Conservation (phyloP, 1,284 basidiomycete genomes). For the Salmacisia buchloeana region DNA sequence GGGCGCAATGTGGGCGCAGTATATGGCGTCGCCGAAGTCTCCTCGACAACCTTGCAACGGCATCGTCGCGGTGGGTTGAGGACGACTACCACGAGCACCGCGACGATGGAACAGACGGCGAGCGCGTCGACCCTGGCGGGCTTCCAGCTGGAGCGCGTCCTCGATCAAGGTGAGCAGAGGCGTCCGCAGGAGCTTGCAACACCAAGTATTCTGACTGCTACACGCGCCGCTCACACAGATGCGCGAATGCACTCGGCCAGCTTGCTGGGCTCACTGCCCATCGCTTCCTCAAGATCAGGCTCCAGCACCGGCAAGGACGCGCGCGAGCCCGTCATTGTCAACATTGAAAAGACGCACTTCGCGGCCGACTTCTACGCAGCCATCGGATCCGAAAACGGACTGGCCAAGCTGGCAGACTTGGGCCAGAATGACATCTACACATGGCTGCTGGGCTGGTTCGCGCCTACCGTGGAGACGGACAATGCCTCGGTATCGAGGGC, state of each 20-base stretch:
- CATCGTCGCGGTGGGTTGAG: too few relatives aligned
- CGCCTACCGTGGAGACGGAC: background rate
- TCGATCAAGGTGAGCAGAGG: slow-evolving; percentile 28
- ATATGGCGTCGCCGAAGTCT: too few relatives aligned
- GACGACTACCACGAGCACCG: too few relatives aligned
- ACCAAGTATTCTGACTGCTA: background rate
- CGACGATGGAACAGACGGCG: background rate
- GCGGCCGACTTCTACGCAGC: slow-evolving; percentile 19
- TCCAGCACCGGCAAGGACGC: slow-evolving; percentile 22
- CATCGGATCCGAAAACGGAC: background rate
- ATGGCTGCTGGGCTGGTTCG: slow-evolving; percentile 40
- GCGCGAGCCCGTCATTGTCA: slow-evolving; percentile 28
- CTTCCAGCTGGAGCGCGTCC: slow-evolving; percentile 29
- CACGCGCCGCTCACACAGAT: too few relatives aligned
- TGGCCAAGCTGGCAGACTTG: slow-evolving; percentile 16
- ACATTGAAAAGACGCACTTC: slow-evolving; percentile 46
- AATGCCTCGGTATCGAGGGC: background rate
- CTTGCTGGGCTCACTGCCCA: slow-evolving; percentile 8
- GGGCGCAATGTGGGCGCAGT: too few relatives aligned
- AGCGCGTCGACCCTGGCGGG: slow-evolving; percentile 17
- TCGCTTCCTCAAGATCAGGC: slow-evolving; percentile 24
- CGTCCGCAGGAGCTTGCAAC: background rate
- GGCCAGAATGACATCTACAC: slow-evolving; percentile 49
- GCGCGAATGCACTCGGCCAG: background rate
- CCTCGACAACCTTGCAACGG: too few relatives aligned